These are phyloP conservation scores for Juglanconis oblonga DNA, from an alignment of 2,329 filamentous ascomycete genomes.

Conservation along the genomic window DNA sequence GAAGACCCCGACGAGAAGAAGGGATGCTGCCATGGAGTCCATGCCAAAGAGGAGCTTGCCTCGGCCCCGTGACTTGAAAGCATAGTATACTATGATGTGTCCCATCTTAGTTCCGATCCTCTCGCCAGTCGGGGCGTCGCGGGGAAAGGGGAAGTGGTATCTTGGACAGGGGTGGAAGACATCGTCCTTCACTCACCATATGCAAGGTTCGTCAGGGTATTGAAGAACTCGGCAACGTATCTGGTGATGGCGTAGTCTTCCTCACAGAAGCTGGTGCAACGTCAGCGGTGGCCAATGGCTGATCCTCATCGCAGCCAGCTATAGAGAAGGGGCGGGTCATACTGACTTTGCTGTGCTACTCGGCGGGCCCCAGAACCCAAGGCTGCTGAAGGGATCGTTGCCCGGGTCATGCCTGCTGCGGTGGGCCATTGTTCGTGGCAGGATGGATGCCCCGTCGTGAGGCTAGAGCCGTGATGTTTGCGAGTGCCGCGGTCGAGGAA, in stretches of 20 bases:
- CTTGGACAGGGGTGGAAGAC: no score
- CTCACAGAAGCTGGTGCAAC: slow-evolving; percentile 29
- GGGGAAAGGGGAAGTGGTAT: background rate
- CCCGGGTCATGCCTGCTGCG: slow-evolving; percentile 27
- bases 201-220: slow-evolving; percentile 10
- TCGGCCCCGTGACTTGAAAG: slow-evolving; percentile 22
- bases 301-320: background rate
- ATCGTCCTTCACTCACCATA: background rate
- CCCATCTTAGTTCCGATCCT: background rate
- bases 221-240: slow-evolving; percentile 15
- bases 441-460: background rate
- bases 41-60: slow-evolving; percentile 29
- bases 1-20: slow-evolving; percentile 38
- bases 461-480: no score
- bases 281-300: background rate
- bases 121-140: background rate
- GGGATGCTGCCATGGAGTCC: slow-evolving; percentile 40
- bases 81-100: slow-evolving; percentile 6
- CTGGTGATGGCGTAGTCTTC: slow-evolving; percentile 16
- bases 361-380: slow-evolving; percentile 28
- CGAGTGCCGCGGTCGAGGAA: no score
- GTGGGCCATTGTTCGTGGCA: slow-evolving; percentile 24
- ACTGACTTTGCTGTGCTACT: slow-evolving; percentile 31
- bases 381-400: slow-evolving; percentile 22
- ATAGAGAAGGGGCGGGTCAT: background rate